Base-by-base conservation (phyloP, 768 basidiomycete genomes). In the Leccinum pellstonianum region DNA sequence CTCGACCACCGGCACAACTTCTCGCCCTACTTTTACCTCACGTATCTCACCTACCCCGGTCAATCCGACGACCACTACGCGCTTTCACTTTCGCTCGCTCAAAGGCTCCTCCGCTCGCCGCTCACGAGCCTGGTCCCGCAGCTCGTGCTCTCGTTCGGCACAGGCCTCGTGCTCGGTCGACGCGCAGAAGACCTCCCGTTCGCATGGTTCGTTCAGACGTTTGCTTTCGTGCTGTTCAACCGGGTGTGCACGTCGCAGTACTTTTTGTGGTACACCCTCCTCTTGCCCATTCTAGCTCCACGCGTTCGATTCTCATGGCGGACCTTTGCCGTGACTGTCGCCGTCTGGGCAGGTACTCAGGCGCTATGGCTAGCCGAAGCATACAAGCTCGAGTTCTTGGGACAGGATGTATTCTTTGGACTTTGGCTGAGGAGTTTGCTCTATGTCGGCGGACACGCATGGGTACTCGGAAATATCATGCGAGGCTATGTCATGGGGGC, bases 191-290 rank as follows among this genome's bases (percentile, higher is more conserved):
- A 93, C 65, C 77, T 98, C 3, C 80, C 85, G 8, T 89, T 95
- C 63, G 80, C 90, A 3, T 96, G 92, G 91, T 94, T 97, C 69
- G 80, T 95, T 12, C 95, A 98, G 74, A 98, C 97, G 2, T 82
- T 82, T 38, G 77, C 83, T 0, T 98, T 99, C 68, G 95, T 98
- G n/a, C 76, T 93, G 8, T 96, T 98, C 78, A 99, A 98, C 73
- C 95, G 96, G 74, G 97, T 99, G 54, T 97, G 95, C 82, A 99
- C 97, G 0, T 97, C 95, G 0, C 74, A 98, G 91, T 99, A 99
- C 73, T 99, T 98, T 76, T 80, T 96, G 41, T 99, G 97, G 97
- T 98, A 95, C 70, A 84, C 93, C 14, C 84, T 94, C 53, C 84
- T 98, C 61, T 75, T 98, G 0, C 95, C 96, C 0, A 81, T 94